Base-by-base conservation (phyloP, 257 asterid species). In the Jacaranda copaia region DNA sequence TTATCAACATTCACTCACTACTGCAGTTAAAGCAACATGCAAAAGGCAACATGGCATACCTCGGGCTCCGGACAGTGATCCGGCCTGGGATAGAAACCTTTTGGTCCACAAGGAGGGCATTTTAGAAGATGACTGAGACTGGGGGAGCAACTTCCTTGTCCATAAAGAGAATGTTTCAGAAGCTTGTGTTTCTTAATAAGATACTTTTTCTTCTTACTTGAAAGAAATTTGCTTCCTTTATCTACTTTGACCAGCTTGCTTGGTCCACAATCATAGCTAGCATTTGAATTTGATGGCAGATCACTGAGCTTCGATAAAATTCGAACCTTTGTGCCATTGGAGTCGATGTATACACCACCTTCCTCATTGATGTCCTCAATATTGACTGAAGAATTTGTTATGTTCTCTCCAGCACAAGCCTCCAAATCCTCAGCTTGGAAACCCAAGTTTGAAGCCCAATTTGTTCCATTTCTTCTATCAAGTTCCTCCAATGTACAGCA, bases 401-500 rank as follows among this genome's bases (percentile, higher is more conserved):
- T 80, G 75, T 78, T 79, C 77, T 78, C 86, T 57, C 76, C 84
- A 59, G 73, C 74, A 76, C 73, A 57, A 4, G 46, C 74, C 77
- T 84, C 85, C 79, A 62, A 72, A 80, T 86, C 93, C 75, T 82
- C 83, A 61, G 82, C 77, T 25, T 88, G 75, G 59, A 77, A 64
- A 40, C 70, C 81, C 61, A 73, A 74, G 74, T 83, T 83, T 18
- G 88, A 81, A 16, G 97, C 94, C 96, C 96, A 92, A 63, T 77
- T 89, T 42, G 94, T 89, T 49, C 97, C 98, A 36, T 94, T 94
- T 80, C 98, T 89, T 79, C 85, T 83, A 83, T 92, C 97, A 78
- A 92, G 99, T 83, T 95, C 99, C 87, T 95, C 97, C 86, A 95
- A 71, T 0, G 99, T 95, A 77, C 92, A 88, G 64, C 69, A 70